Evolutionary conservation across 495 filamentous ascomycete genomes (phyloP), one percentile per base, ranked within the genome.

Genomic region (Lasiosphaeria ovina): DNA sequence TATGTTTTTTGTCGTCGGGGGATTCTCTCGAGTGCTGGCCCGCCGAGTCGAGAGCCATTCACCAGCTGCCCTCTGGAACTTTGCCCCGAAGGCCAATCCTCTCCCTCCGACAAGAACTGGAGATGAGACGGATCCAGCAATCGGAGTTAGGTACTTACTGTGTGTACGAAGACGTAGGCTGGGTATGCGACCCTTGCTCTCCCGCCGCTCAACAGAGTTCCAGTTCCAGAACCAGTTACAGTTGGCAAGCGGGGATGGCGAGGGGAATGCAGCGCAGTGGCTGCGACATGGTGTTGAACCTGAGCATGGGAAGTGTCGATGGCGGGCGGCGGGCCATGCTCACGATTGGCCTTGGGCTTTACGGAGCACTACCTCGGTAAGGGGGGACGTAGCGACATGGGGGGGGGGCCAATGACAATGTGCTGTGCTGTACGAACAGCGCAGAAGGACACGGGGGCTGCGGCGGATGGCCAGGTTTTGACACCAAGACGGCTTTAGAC

Each of bases 1-100:
- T 50, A 17, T 17, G 55, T 0, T 24, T 24, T 24, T 24, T 48
- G 61, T n/a, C 33, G 17, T 58, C 40, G 42, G 38, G n/a, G 55
- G 16, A 33, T 58, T 34, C 17, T 5, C 35, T 58, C 44, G 44
- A 16, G 31, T 42, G 33, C 16, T 47, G 5, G 12, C 44, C 44
- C 2, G 7, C 44, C 24, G 24, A 24, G 16, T n/a, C 44, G 16
- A 47, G 0, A 47, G 24, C 5, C 24, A 0, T 24, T 45, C 16
- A 48, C 36, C 14, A 47, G 16, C 16, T 11, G 12, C 12, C 12
- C 12, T 11, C 7, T 47, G 44, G 44, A 47, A 11, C 16, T 47
- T 47, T 47, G 44, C 16, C 44, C 44, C 12, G 44, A n/a, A 7
- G 44, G 12, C 44, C 44, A n/a, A 47, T n/a, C 44, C 44, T 14